Conservation (phyloP, 495 filamentous ascomycete genomes). For the Podospora conica region DNA sequence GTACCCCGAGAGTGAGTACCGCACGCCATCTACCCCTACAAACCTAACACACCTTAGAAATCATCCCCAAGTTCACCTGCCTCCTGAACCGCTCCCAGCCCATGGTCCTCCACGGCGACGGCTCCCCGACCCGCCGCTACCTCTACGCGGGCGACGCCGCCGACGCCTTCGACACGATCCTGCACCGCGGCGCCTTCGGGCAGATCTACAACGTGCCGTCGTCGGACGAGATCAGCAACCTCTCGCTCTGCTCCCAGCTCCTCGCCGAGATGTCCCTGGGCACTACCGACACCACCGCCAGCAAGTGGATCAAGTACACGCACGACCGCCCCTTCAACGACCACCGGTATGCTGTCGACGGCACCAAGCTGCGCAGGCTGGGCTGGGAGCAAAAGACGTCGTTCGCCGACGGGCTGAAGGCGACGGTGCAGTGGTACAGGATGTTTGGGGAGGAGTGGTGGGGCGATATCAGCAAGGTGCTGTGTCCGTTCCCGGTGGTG, state of each 20-base stretch:
- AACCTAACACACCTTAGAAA: constrained; percentile 41
- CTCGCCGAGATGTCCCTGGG: constrained; percentile 46
- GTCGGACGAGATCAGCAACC: constrained; percentile 58
- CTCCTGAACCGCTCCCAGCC: constrained; percentile 52
- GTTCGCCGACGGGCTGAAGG: constrained; percentile 55
- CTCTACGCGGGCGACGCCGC: constrained; percentile 66
- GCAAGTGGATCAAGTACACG: constrained; percentile 59
- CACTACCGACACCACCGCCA: constrained; percentile 39
- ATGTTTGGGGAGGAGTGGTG: constrained; percentile 60
- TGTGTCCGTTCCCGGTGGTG: constrained; percentile 54
- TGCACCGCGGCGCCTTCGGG: constrained; percentile 60
- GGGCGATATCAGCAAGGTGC: constrained; percentile 62
- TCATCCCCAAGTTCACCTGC: constrained; percentile 68
- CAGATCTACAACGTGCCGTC: constrained; percentile 72
- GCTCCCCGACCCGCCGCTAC: constrained; percentile 59
- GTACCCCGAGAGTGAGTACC: constrained; percentile 64
- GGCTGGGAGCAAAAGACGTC: constrained; percentile 61
- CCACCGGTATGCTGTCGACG: constrained; percentile 61
- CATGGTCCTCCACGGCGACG: constrained; percentile 64
- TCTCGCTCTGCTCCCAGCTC: constrained; percentile 52
- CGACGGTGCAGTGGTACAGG: constrained; percentile 68
- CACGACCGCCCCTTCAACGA: constrained; percentile 71
- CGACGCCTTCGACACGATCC: constrained; percentile 71
- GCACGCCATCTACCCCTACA: background rate
- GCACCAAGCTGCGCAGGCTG: constrained; percentile 54